Evolutionary conservation across 345 rosid genomes (phyloP).

Genomic region (Ailanthus altissimus): DNA sequence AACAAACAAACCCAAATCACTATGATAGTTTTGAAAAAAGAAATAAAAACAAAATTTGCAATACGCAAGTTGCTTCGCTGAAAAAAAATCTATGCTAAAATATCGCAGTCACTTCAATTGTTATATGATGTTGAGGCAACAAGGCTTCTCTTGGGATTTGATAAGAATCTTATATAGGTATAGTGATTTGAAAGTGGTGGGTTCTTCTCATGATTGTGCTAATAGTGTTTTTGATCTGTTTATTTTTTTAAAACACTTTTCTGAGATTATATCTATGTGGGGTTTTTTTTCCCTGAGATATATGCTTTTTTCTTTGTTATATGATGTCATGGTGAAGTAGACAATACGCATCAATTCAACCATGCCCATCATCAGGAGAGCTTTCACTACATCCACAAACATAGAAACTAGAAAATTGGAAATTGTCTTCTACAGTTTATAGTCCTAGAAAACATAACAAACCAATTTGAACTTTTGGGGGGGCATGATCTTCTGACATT

Average conservation of each 20-base stretch:
- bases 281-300: too few relatives aligned
- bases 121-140: not conserved
- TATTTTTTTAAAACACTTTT: not conserved
- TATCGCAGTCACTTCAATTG: not conserved
- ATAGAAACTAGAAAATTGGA: too few relatives aligned
- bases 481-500: too few relatives aligned
- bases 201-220: conserved; percentile 1
- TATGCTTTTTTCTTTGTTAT: too few relatives aligned
- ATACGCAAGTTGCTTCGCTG: not conserved
- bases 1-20: not conserved
- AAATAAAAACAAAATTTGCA: not conserved
- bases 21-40: not conserved
- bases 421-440: too few relatives aligned
- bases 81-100: not conserved
- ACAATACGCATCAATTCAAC: too few relatives aligned
- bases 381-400: too few relatives aligned
- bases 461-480: too few relatives aligned
- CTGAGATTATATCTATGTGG: not conserved
- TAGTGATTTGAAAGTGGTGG: conserved; percentile 13
- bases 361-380: too few relatives aligned
- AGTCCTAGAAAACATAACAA: too few relatives aligned
- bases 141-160: not conserved
- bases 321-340: conserved; percentile 14
- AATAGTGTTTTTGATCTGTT: not conserved
- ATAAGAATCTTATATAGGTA: not conserved